Evolutionary conservation across 495 filamentous ascomycete species (phyloP), one percentile per base, ranked within the genome.

Genomic region (Saxispiralis lemnorum): DNA sequence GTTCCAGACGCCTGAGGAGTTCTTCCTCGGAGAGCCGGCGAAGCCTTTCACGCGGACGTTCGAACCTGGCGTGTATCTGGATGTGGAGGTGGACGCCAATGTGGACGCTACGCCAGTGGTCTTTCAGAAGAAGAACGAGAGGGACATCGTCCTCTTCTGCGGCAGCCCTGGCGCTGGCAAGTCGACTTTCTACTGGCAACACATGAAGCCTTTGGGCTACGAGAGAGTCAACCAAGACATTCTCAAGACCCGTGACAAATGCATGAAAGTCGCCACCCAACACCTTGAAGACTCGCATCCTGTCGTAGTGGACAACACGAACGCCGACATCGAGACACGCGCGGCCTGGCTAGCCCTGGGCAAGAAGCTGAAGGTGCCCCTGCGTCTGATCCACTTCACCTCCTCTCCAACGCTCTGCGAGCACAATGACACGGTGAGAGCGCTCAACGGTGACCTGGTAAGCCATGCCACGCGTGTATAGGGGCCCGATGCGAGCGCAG

Each of bases 151-250:
- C 10, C 61, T 95, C 5, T 81, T 93, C 57, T 85, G 81, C 44
- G 89, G 89, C 7, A 81, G 80, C 33, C 89, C 89, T 0, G 85
- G 81, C 1, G 75, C 83, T 1, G 89, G 92, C 19, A 96, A 96
- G 56, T 88, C 81, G 17, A 85, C 83, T 0, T 95, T 93, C 49
- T 94, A 79, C 62, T 81, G 78, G 75, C 76, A 70, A 20, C 62
- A 83, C 47, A 58, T 96, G 14, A 66, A 87, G 58, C 81, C 84
- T 17, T 62, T 89, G 2, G 78, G 77, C 21, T 95, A 89, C 58
- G 76, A 76, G 58, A 72, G 88, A 20, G 70, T 93, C 13, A 97
- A 95, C 49, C 87, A 95, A 62, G 92, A 96, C 62, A 70, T 64
- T 2, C 62, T 94, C n/a, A 94, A 93, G 59, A 76, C 77, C 18